Evolutionary conservation across 352 stramenopile genomes (phyloP), one percentile per base, ranked within the genome.

Genomic region (Globisporangium mamillatum): DNA sequence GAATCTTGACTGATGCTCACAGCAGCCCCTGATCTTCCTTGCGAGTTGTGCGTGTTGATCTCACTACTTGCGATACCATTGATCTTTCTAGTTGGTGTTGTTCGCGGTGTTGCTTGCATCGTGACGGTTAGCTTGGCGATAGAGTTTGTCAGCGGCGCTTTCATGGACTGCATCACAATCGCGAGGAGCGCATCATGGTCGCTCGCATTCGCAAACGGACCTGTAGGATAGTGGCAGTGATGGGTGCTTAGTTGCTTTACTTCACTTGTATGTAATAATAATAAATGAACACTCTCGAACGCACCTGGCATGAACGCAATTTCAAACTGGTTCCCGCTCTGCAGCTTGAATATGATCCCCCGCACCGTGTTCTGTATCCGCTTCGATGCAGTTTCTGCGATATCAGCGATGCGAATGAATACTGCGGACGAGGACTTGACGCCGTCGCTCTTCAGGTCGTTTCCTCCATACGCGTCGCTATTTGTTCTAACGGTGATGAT

Each of bases 231-330:
- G 1, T 12, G 18, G 12, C 5, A 22, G 22, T 4, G 41, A 32
- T 10, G 18, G 18, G 10, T 3, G 8, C 2, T 52, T 10, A 52
- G 44, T 24, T 52, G 4, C 20, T 20, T 24, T 25, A 3, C 16
- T 50, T 5, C 24, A 20, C 16, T 46, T 9, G 27, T 18, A 44
- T 44, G 3, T 25, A 58, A 3, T 24, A 7, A 7, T 18, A 55
- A 18, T 20, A 46, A 27, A n/a, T 18, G 6, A 27, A 56, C 12
- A 65, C 4, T 8, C 22, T 2, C 3, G 1, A 24, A 38, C 57
- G 18, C 44, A 85, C 80, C 80, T 58, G 84, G 82, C 77, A 92
- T 86, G 67, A 90, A 92, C 2, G 74, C 71, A 12, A 92, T 24
- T 34, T 90, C 81, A n/a, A 92, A 68, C n/a, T 64, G 36, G 44